Base-by-base conservation (phyloP, 2,329 filamentous ascomycete genomes). In the Chaetomiaceae sp. region DNA sequence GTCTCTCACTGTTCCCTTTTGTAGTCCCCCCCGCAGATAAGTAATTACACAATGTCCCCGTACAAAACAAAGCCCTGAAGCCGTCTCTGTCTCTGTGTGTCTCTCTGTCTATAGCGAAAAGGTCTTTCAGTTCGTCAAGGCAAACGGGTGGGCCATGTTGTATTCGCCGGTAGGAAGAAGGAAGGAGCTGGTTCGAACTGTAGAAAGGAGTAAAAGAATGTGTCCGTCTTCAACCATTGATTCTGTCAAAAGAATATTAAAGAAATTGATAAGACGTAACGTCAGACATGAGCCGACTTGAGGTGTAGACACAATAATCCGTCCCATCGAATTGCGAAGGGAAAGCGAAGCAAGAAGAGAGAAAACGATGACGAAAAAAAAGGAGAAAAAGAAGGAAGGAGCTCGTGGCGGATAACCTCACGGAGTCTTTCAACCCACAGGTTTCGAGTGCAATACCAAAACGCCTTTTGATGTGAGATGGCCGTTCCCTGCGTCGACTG, bases 311-410 rank as follows among this genome's bases (percentile, higher is more conserved):
- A n/a, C n/a, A n/a, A n/a, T n/a, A n/a, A n/a, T n/a, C n/a, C n/a
- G n/a, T n/a, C n/a, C n/a, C n/a, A n/a, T n/a, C n/a, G n/a, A n/a
- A n/a, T n/a, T n/a, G n/a, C n/a, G n/a, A n/a, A n/a, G n/a, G n/a
- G n/a, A n/a, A n/a, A n/a, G n/a, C 8, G 17, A 45, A 43, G 40
- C 49, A 51, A 43, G 49, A 45, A 56, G 50, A 45, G 51, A 56
- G 48, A 37, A 56, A 24, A 24, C 5, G 5, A 24, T 24, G 6
- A 24, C 6, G 9, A 24, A 9, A 24, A 24, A 24, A 24, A 9
- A 24, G 9, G 22, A 24, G 9, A 24, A 24, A 24, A 24, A 24
- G 6, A 24, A 24, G 9, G 9, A 59, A 53, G 26, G 19, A 34
- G 33, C 14, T 30, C 18, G 15, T 38, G 11, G 17, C 32, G 22